A percentile compares a stretch with the other conserved stretches of the same genome.
Conservation (phyloP, 441 rosid species). For the Caryocar brasiliense region DNA sequence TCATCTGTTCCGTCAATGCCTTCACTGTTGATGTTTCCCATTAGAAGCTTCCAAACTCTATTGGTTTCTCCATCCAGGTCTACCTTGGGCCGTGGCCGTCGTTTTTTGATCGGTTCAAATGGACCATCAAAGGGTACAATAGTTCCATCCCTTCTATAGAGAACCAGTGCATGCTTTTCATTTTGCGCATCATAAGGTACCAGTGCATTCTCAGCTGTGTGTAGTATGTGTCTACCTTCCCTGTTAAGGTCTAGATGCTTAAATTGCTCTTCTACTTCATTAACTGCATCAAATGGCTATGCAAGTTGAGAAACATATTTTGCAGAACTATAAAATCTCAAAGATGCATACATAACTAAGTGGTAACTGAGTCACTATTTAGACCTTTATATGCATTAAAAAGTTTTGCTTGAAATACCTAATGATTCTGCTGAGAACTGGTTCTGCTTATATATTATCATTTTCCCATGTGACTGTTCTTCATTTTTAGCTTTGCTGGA, state of each 20-base stretch:
- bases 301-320: constrained; percentile 7
- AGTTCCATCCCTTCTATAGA: constrained; percentile 42
- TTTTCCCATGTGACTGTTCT: constrained; percentile 27
- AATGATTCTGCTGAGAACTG: constrained; percentile 19
- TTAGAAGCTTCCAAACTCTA: constrained; percentile 76
- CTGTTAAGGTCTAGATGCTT: no score
- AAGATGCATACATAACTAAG: background rate
- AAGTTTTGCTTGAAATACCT: constrained; percentile 34
- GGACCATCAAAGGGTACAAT: constrained; percentile 48
- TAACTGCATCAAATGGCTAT: constrained; percentile 34
- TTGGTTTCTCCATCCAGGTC: constrained; percentile 83
- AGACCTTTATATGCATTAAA: no score
- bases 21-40: constrained; percentile 63
- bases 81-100: constrained; percentile 72
- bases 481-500: constrained; percentile 15
- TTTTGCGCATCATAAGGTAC: constrained; percentile 12
- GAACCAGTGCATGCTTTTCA: constrained; percentile 45
- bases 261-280: constrained; percentile 11
- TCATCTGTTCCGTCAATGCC: constrained; percentile 37
- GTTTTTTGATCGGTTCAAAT: constrained; percentile 37
- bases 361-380: no score
- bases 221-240: no score
- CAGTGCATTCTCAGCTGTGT: no score
- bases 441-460: constrained; percentile 20
- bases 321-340: background rate